Base-by-base conservation (phyloP, 257 asterid genomes). In the Plectranthus barbatus region DNA sequence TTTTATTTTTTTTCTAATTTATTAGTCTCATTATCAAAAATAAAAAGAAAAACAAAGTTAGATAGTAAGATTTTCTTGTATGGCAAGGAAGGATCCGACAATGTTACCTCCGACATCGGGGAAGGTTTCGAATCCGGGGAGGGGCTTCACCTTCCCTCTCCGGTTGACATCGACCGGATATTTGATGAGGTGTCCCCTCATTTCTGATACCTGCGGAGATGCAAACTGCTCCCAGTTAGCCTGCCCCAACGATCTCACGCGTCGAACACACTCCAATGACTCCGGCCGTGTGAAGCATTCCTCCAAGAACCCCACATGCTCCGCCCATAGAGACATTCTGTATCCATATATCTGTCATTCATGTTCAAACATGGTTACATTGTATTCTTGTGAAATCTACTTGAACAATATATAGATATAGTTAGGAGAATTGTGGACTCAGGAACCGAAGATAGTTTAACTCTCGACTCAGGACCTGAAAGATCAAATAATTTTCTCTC, bases 271-370 rank as follows among this genome's bases (percentile, higher is more conserved):
- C 73, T 89, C 97, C 37, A 93, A 13, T 4, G 97, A 83, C 61
- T 93, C 97, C 0, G 99, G 96, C 46, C 78, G 66, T 23, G 88
- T 79, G 56, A 79, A 93, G 77, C 91, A 83, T 42, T 93, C 97
- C 76, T 93, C 99, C 46, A 89, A 60, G 23, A 81, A 75, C 34
- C 96, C 99, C 14, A 89, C 75, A 74, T 93, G 99, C 79, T 93
- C 99, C 0, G 99, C 99, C 99, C 99, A 93, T 34, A 93, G 78
- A 5, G 99, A 93, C 97, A 93, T 93, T 70, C 99, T 75, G 62
- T 90, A 93, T 67, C 94, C 97, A 56, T 90, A 84, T 54, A 93
- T 76, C 99, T 93, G 60, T 54, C 4, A n/a, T n/a, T n/a, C n/a
- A n/a, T n/a, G n/a, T n/a, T n/a, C 18, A 47, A 41, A 67, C 33